Base-by-base conservation (phyloP, 768 basidiomycete genomes). In the Xerocomus potaroensis region DNA sequence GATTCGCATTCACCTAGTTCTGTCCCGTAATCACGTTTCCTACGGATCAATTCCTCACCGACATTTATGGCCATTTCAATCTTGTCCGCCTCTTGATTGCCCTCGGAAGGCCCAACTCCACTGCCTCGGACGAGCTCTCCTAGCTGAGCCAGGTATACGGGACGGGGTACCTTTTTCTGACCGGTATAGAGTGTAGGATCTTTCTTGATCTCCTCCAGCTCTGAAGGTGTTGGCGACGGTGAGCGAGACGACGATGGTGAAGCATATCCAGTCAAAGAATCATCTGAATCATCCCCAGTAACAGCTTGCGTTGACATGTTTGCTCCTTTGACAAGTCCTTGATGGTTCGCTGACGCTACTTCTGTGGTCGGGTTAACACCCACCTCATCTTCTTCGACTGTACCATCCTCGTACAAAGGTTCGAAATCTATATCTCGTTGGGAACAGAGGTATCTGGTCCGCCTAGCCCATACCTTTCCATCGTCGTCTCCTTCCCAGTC, bases 141-240 rank as follows among this genome's bases (percentile, higher is more conserved):
- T 5, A 99, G 73, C 60, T 97, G 93, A 8, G 78, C 78, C 11
- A 98, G 79, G 64, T 97, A 99, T 8, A 98, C 89, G 0, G 96
- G 96, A 15, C 82, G 76, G n/a, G 75, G 61, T 12, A 87, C 73
- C 56, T 84, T 91, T 67, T 83, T 84, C 27, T 67, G 67, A 7
- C 81, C 83, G 7, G 88, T 74, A 38, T 76, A 80, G 29, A 95
- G 69, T 2, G 87, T 84, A 0, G 94, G 94, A 55, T 97, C 92
- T 42, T 78, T 82, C 58, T 88, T 89, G 26, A 90, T 84, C 58
- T 89, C 91, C 16, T 76, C 85, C 7, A 94, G 78, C 54, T 89
- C 87, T 3, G 81, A 81, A 3, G 81, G 83, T 0, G 87, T 87
- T 0, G 93, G 94, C 2, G 92, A 94, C 5, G 78, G 64, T 1